These are phyloP conservation scores for Teratosphaeria zuluensis DNA, from an alignment of 2,329 filamentous ascomycete species.

Conservation along the genomic window DNA sequence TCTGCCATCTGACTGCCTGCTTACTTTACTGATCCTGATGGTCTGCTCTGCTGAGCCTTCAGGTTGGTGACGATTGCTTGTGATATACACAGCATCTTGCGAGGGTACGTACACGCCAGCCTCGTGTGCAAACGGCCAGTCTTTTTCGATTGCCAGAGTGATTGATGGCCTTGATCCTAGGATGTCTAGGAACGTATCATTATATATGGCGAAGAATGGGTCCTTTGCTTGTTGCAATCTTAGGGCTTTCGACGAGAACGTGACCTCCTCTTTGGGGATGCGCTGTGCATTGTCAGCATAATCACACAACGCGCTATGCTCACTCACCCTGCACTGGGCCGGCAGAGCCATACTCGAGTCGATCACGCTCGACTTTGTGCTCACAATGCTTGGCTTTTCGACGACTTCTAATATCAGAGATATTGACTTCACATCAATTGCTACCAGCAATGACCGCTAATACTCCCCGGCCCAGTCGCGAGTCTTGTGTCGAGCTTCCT, in stretches of 20 bases:
- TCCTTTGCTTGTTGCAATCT: slow-evolving; percentile 4
- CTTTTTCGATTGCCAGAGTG: slow-evolving; percentile 13
- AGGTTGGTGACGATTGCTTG: slow-evolving; percentile 26
- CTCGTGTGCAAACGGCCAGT: slow-evolving; percentile 30
- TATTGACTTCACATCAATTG: too few species aligned
- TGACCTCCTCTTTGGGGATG: slow-evolving; percentile 2
- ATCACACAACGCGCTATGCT: neutral
- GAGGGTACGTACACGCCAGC: slow-evolving; percentile 25
- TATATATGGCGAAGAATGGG: slow-evolving; percentile 18
- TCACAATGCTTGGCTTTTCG: neutral
- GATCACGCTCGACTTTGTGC: neutral
- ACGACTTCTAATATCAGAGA: neutral
- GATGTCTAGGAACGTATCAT: slow-evolving; percentile 17
- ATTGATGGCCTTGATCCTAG: slow-evolving; percentile 15
- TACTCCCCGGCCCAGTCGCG: too few species aligned
- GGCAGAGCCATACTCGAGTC: neutral
- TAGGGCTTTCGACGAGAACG: neutral
- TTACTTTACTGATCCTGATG: slow-evolving; percentile 20
- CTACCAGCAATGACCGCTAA: too few species aligned
- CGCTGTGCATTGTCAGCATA: slow-evolving; percentile 1
- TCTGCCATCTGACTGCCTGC: slow-evolving; percentile 20
- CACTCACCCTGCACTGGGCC: neutral
- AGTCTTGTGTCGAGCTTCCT: too few species aligned
- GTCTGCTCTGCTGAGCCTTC: slow-evolving; percentile 5
- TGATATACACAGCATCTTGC: slow-evolving; percentile 33